A percentile compares a stretch with the other conserved stretches of the same genome.
Evolutionary conservation across 2,329 filamentous ascomycete species (phyloP).

Genomic region (Penicillium crustosum): DNA sequence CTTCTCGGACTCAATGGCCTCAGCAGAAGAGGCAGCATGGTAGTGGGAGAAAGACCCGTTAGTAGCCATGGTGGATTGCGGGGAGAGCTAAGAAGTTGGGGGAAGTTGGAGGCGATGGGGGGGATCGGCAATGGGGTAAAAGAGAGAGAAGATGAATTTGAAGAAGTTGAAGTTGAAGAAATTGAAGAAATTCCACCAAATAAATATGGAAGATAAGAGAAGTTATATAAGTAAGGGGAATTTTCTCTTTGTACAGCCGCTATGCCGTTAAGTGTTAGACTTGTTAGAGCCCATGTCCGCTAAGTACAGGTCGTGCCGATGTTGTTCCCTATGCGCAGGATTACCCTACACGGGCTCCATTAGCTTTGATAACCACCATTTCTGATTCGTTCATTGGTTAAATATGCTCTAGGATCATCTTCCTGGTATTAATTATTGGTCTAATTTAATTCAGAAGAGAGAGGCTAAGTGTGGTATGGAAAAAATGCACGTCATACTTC

Average conservation of each 20-base stretch:
- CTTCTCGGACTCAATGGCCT: conserved; percentile 78
- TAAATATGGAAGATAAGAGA: conserved; percentile 1
- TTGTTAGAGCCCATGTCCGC: conserved; percentile 24
- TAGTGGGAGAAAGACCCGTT: conserved; percentile 47
- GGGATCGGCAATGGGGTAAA: conserved; percentile 12
- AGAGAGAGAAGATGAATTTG: neutral
- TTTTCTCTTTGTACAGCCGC: conserved; percentile 11
- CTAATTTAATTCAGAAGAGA: neutral
- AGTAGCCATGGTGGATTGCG: conserved; percentile 40
- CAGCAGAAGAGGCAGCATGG: conserved; percentile 75
- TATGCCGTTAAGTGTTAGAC: conserved; percentile 40
- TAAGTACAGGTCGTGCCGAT: conserved; percentile 31
- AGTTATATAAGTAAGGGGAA: conserved; percentile 2
- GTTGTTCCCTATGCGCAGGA: conserved; percentile 30
- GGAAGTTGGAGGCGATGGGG: conserved; percentile 14
- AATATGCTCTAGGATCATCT: neutral
- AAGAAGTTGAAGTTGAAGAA: neutral
- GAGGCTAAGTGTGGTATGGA: neutral
- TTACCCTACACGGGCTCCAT: conserved; percentile 21
- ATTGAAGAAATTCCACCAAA: conserved; percentile 4
- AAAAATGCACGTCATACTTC: conserved; percentile 3
- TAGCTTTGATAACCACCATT: conserved; percentile 4
- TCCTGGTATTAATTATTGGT: neutral
- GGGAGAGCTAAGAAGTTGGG: conserved; percentile 7
- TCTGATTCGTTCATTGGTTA: conserved; percentile 5